Evolutionary conservation across 345 rosid species (phyloP), one percentile per base, ranked within the genome.

Genomic region (Gossypium bickii): DNA sequence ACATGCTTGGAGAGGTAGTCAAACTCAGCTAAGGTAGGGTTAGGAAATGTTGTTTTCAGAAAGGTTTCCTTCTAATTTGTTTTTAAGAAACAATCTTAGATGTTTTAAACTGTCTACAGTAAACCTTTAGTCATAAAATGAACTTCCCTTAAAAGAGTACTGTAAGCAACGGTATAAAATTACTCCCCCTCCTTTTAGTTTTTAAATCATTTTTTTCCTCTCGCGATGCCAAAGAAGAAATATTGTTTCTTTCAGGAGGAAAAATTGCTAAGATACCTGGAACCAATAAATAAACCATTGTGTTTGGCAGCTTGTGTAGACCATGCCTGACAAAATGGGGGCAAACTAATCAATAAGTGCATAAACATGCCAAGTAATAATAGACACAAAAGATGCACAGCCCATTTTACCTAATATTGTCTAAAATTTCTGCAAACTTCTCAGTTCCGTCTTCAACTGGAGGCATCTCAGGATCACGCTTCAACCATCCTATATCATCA

Each of bases 401-500:
- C 58, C 48, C 52, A 67, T 63, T 18, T 63, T 83, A 95, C 99
- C 99, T 88, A 64, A 95, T 88, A 73, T 91, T 81, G 56, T 90
- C 89, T 68, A 95, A 88, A 83, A 95, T 90, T 77, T 78, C 87
- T 52, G 77, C 81, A 63, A 93, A 95, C 68, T 81, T 85, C 71
- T 84, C 99, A 72, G 99, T 91, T 78, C 96, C 96, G 81, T 95
- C 97, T 87, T 91, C 91, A 79, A 88, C 92, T 67, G 93, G 82
- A 80, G 99, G 97, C 92, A 93, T 87, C 76, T 80, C 85, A 15
- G 87, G 85, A 80, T 81, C 90, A 41, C 79, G 81, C 70, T 89
- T 88, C 77, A 95, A 87, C 99, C 98, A 95, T 72, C 99, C 98
- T 78, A 95, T 87, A 83, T 95, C 99, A 82, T 91, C 97, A 49